Base-by-base conservation (phyloP, 2,329 filamentous ascomycete genomes). In the Cladorrhinum sp. region DNA sequence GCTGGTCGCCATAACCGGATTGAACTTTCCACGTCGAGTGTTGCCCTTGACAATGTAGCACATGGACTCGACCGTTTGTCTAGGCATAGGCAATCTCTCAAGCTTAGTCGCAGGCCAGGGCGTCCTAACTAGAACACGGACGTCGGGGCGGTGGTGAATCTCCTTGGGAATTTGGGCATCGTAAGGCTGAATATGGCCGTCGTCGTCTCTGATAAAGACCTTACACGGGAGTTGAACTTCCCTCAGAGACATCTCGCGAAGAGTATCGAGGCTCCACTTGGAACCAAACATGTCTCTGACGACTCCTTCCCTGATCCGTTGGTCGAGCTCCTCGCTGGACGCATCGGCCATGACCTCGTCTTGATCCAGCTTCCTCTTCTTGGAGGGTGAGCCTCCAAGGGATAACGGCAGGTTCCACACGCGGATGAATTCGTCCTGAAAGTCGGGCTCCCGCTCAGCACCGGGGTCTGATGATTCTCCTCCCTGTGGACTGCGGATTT, bases 1-100 rank as follows among this genome's bases (percentile, higher is more conserved):
- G 26, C 77, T 79, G 63, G 77, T 80, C 0, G 92, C 94, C 60
- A 80, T 84, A 53, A 82, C 72, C 0, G 84, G 77, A 62, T 91
- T 81, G 70, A 99, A 97, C 69, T 89, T 94, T 57, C 95, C 95
- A 58, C 95, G 85, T 58, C 89, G 82, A 39, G 87, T 80, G 64
- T 92, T 86, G 58, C 85, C 86, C 67, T 91, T 90, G 71, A 96
- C 82, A 61, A 99, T 88, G 74, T 99, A 99, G 61, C 89, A 96
- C 67, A 97, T 79, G 5, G 91, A 87, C 52, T 87, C 86, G 26
- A 79, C 78, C 0, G 85, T 85, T 4, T 87, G 88, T 20, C 79
- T 76, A 0, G 91, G 90, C 0, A 79, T 80, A 0, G 95, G 95
- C 2, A 98, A 80, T 14, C 73, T 75, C 16, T 82, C 72, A 10